Evolutionary conservation across 495 filamentous ascomycete genomes (phyloP), one percentile per base, ranked within the genome.

Genomic region (Elaphomyces granulatus): DNA sequence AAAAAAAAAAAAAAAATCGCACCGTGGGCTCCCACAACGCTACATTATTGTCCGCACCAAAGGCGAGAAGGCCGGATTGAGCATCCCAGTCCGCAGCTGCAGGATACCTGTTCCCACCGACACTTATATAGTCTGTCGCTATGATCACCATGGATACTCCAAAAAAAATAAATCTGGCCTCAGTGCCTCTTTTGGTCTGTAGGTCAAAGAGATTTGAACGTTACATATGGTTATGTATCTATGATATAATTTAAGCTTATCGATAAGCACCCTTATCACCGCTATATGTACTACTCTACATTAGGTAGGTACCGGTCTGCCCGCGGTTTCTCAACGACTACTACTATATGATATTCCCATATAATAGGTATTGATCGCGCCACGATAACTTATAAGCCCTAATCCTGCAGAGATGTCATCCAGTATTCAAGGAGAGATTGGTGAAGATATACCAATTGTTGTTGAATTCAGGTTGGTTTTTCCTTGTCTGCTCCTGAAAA

Each of bases 101-200:
- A 18, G 90, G 80, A 46, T 95, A 83, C 44, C 88, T 70, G 61
- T 95, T 96, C 28, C 83, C 87, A 40, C 90, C 90, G 41, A 78
- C 78, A 20, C 86, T 81, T 20, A 93, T 76, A 48, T 84, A 92
- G 10, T 75, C 68, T 39, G 63, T 56, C 37, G 59, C 48, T 20
- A 69, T 55, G 15, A 56, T 56, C 33, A 66, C 57, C 69, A 72
- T 72, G 44, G 44, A 50, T 37, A 15, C 30, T 8, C n/a, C n/a
- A n/a, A n/a, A n/a, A n/a, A n/a, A n/a, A n/a, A n/a, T n/a, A n/a
- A n/a, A n/a, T n/a, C n/a, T n/a, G n/a, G n/a, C n/a, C n/a, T n/a
- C n/a, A n/a, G n/a, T n/a, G n/a, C n/a, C n/a, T n/a, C n/a, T n/a
- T n/a, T n/a, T n/a, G n/a, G n/a, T n/a, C n/a, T n/a, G n/a, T n/a